phyloP scores from a whole-genome alignment of 805 yeast species.

The Brettanomyces sp. region DNA sequence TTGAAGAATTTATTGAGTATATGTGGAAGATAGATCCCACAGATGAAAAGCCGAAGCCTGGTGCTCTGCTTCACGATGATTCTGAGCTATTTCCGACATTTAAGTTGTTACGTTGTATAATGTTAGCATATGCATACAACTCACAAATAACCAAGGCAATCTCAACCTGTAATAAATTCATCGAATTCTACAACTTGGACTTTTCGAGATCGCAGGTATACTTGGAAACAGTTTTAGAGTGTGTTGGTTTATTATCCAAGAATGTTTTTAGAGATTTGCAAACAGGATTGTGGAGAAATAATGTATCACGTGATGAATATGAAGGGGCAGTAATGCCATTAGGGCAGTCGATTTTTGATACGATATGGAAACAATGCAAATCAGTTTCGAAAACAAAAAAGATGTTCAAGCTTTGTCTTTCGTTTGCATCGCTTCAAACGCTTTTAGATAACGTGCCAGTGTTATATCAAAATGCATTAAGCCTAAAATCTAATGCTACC shows the following conservation, averaged over 20 bases:
- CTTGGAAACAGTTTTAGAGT: constrained; percentile 20
- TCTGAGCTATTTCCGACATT: constrained; percentile 19
- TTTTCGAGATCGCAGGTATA: constrained; percentile 12
- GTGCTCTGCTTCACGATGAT: constrained; percentile 3
- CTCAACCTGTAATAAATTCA: constrained; percentile 14
- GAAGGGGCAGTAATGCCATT: constrained; percentile 1
- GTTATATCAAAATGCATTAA: constrained; percentile 6
- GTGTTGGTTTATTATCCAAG: constrained; percentile 15
- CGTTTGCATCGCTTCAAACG: constrained; percentile 16
- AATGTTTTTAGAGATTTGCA: constrained; percentile 14
- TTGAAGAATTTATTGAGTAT: constrained; percentile 16
- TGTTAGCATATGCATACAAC: constrained; percentile 23
- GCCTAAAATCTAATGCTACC: constrained; percentile 7
- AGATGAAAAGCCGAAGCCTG: background rate
- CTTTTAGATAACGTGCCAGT: constrained; percentile 16
- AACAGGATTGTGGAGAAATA: constrained; percentile 10
- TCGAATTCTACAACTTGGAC: constrained; percentile 15
- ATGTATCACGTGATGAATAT: constrained; percentile 5
- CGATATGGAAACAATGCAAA: constrained; percentile 13
- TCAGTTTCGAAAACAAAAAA: constrained; percentile 10
- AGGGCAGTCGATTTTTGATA: constrained; percentile 16
- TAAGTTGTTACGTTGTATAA: constrained; percentile 16
- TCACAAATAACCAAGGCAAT: constrained; percentile 21
- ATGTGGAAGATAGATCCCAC: constrained; percentile 20
- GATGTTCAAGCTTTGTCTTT: constrained; percentile 13